Evolutionary conservation across 495 filamentous ascomycete species (phyloP).

Genomic region (Lasiosphaeria ovina): DNA sequence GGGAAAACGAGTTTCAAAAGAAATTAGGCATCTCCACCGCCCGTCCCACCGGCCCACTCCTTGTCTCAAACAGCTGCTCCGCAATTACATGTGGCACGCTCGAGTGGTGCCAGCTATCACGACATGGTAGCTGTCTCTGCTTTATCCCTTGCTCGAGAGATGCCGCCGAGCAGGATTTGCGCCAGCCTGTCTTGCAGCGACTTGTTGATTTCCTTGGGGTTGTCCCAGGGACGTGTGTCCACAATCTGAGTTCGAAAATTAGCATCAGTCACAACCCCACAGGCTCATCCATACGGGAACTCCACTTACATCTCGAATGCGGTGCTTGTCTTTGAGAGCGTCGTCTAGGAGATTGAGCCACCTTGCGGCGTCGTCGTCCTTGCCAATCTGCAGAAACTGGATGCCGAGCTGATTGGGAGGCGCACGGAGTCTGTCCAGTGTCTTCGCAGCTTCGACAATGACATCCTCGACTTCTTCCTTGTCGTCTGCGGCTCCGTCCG

Average conservation of each 20-base stretch:
- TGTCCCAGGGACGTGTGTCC: constrained; percentile 20
- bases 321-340: constrained; percentile 12
- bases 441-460: constrained; percentile 61
- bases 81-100: not conserved
- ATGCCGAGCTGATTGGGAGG: constrained; percentile 78
- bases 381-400: constrained; percentile 86
- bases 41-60: too few relatives aligned
- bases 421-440: constrained; percentile 66
- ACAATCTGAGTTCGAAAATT: constrained; percentile 11
- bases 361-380: constrained; percentile 54
- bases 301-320: constrained; percentile 15
- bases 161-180: constrained; percentile 17
- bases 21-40: too few relatives aligned
- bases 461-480: constrained; percentile 58
- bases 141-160: constrained; percentile 7
- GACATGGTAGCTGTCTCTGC: not conserved
- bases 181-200: constrained; percentile 14
- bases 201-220: constrained; percentile 10
- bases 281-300: not conserved
- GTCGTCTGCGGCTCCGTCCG: constrained; percentile 76
- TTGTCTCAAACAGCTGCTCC: too few relatives aligned
- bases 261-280: not conserved
- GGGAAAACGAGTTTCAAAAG: too few relatives aligned
- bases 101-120: not conserved
- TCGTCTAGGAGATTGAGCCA: constrained; percentile 19